These are phyloP conservation scores for Candida sojae DNA, from an alignment of 1,139 yeast species.

Conservation along the genomic window DNA sequence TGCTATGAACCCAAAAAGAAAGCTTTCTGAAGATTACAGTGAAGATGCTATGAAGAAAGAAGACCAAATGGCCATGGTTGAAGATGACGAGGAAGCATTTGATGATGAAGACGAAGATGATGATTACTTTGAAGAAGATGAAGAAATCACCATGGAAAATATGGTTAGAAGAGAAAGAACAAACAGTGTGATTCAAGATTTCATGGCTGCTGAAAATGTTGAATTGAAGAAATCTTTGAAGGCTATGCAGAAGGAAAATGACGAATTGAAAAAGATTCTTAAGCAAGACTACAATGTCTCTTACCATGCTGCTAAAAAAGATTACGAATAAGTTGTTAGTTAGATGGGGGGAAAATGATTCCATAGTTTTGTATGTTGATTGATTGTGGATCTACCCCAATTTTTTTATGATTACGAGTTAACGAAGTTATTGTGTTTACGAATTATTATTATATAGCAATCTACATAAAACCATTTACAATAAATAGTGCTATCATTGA, in stretches of 20 bases:
- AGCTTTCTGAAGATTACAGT: conserved; percentile 12
- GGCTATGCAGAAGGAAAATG: conserved; percentile 14
- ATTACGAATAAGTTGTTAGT: neutral
- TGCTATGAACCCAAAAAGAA: conserved; percentile 15
- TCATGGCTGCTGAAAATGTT: conserved; percentile 13
- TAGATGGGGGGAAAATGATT: neutral
- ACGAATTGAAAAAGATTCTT: conserved; percentile 12
- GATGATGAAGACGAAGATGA: conserved; percentile 6
- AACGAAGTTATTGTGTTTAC: too few species aligned
- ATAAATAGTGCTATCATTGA: too few species aligned
- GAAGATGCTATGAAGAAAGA: conserved; percentile 12
- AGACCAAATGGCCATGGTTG: conserved; percentile 9
- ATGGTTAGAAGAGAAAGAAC: conserved; percentile 14
- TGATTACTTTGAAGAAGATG: conserved; percentile 3
- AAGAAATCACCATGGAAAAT: conserved; percentile 10
- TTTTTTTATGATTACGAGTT: too few species aligned
- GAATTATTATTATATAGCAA: too few species aligned
- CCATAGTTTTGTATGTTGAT: too few species aligned
- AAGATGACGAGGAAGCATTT: conserved; percentile 4
- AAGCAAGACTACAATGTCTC: conserved; percentile 14
- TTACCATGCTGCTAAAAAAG: conserved; percentile 2
- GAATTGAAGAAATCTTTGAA: conserved; percentile 12
- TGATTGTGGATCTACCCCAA: too few species aligned
- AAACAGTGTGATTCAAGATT: conserved; percentile 12
- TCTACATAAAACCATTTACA: too few species aligned